phyloP scores from a whole-genome alignment of 805 yeast genomes.

The Lipomyces yamadae region DNA sequence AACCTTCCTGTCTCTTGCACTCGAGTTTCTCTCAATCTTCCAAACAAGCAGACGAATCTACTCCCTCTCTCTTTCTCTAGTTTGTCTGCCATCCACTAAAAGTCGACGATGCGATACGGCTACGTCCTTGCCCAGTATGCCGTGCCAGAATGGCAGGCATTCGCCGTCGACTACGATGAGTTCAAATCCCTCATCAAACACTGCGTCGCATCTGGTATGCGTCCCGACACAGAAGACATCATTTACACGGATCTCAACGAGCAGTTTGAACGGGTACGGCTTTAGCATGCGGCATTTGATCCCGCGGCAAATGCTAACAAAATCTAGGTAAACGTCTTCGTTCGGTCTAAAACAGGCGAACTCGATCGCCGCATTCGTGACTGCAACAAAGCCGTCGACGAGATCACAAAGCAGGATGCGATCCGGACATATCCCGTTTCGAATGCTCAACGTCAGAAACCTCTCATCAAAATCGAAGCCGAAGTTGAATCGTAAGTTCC shows the following conservation, averaged over 20 bases:
- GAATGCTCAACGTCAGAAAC: constrained; percentile 29
- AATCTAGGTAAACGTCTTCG: constrained; percentile 57
- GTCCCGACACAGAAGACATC: constrained; percentile 38
- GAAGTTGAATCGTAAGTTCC: constrained; percentile 32
- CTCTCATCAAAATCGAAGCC: constrained; percentile 25
- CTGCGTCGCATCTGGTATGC: constrained; percentile 52
- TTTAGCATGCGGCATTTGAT: too few species aligned
- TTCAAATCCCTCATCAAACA: constrained; percentile 67
- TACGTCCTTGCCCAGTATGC: constrained; percentile 72
- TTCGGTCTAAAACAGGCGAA: constrained; percentile 71
- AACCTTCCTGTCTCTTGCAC: neutral
- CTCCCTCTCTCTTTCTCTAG: neutral
- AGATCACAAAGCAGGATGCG: constrained; percentile 40
- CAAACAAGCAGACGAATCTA: too few species aligned
- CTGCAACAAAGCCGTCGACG: constrained; percentile 49
- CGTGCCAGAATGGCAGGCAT: constrained; percentile 84
- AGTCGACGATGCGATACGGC: constrained; percentile 79
- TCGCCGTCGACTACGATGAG: constrained; percentile 82
- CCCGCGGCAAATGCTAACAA: neutral
- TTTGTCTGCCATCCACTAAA: neutral
- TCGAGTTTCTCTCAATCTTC: neutral
- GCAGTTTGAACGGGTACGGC: constrained; percentile 60
- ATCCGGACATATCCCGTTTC: constrained; percentile 33
- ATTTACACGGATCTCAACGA: constrained; percentile 55
- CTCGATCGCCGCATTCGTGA: constrained; percentile 56